phyloP scores from a whole-genome alignment of 2,329 filamentous ascomycete genomes.

The Talaromyces atroroseus region DNA sequence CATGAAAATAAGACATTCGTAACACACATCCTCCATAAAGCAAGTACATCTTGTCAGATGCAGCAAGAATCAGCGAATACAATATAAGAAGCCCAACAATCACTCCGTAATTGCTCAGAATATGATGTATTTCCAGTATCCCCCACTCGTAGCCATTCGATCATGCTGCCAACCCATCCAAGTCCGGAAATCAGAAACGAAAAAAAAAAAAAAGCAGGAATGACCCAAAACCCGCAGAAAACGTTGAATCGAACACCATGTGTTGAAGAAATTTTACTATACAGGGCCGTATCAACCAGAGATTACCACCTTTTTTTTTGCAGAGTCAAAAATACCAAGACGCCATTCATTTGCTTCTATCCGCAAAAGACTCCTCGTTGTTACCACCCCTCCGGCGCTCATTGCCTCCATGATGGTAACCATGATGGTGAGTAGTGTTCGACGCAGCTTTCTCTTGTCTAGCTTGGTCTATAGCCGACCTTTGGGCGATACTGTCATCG shows the following conservation, averaged over 20 bases:
- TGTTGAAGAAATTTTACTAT: conserved; percentile 37
- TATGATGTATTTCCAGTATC: conserved; percentile 5
- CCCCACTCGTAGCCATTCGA: conserved; percentile 6
- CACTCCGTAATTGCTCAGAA: conserved; percentile 9
- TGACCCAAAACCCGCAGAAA: conserved; percentile 32
- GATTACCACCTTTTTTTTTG: conserved; percentile 8
- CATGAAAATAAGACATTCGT: neutral
- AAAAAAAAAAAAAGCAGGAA: conserved; percentile 27
- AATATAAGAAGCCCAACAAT: conserved; percentile 12
- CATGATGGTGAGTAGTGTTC: conserved; percentile 30
- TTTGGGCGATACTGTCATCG: conserved; percentile 89
- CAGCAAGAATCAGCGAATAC: conserved; percentile 16
- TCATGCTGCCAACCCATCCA: conserved; percentile 7
- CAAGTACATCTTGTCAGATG: conserved; percentile 1
- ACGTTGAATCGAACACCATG: conserved; percentile 24
- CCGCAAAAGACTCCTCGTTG: conserved; percentile 39
- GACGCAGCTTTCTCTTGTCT: conserved; percentile 69
- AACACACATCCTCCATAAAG: neutral
- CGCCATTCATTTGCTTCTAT: conserved; percentile 36
- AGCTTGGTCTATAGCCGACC: conserved; percentile 83
- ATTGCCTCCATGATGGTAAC: conserved; percentile 27
- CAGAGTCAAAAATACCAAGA: conserved; percentile 22
- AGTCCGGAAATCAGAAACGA: neutral
- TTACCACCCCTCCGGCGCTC: conserved; percentile 40
- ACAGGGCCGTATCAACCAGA: conserved; percentile 12